Conservation (phyloP, 768 basidiomycete species). For the Tephrocybe sp. region DNA sequence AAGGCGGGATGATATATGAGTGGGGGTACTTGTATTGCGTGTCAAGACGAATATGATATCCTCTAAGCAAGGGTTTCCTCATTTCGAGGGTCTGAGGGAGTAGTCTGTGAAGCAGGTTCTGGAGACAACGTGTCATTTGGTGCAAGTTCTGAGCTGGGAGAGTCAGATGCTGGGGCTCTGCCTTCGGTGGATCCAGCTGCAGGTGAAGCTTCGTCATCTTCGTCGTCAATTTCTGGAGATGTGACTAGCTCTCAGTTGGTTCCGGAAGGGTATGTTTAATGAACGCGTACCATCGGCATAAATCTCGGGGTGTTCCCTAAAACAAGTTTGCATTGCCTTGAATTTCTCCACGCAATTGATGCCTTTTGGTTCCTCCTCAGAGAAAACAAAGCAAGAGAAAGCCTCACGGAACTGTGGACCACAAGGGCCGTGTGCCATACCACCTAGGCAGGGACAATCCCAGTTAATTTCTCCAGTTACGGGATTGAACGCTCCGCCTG, state of each 20-base stretch:
- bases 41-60: background rate
- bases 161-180: background rate
- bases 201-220: conserved; percentile 39
- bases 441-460: conserved; percentile 98
- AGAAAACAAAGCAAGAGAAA: conserved; percentile 95
- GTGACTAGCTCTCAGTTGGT: background rate
- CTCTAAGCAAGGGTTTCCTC: background rate
- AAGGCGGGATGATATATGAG: conserved; percentile 5
- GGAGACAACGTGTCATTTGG: background rate
- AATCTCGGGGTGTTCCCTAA: conserved; percentile 93
- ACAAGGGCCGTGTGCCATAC: conserved; percentile 98
- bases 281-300: conserved; percentile 82
- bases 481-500: conserved; percentile 80
- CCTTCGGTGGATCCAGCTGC: conserved; percentile 13
- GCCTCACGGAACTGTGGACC: conserved; percentile 91
- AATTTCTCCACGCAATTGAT: conserved; percentile 98
- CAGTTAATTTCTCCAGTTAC: conserved; percentile 99
- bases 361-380: conserved; percentile 95
- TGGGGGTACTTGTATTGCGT: conserved; percentile 8
- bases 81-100: background rate
- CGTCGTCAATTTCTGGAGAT: conserved; percentile 63
- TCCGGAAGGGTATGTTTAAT: conserved; percentile 6
- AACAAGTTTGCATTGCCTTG: conserved; percentile 97
- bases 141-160: conserved; percentile 1
- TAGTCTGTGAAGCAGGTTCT: background rate